Conservation (phyloP, 1,284 basidiomycete genomes). For the Vanrija humicola region DNA sequence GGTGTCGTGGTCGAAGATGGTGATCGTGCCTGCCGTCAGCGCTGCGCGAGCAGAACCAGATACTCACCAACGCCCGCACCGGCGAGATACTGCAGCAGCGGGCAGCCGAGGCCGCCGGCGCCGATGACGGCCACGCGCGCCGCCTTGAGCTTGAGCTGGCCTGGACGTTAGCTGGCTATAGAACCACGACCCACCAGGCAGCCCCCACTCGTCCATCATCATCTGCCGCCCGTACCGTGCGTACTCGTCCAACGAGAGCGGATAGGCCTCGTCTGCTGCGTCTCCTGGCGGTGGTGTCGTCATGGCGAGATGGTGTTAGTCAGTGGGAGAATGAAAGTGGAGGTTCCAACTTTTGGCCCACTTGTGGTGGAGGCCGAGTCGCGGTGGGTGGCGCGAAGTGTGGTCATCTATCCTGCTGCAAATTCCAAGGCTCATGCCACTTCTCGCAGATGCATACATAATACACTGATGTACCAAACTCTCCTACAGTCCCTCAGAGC, state of each 20-base stretch:
- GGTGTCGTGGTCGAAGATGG: conserved; percentile 84
- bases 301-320: no score
- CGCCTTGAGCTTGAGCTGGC: conserved; percentile 72
- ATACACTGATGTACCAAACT: background rate
- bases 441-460: background rate
- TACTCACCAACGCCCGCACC: conserved; percentile 80
- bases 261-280: no score
- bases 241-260: conserved; percentile 60
- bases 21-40: conserved; percentile 52
- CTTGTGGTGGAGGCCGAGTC: no score
- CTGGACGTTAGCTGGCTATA: conserved; percentile 50
- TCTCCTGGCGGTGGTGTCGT: no score
- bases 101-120: conserved; percentile 94
- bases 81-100: conserved; percentile 87
- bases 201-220: conserved; percentile 86
- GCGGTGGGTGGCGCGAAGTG: no score
- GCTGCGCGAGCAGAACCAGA: background rate
- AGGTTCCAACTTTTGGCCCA: no score
- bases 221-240: conserved; percentile 92
- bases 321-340: no score
- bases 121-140: conserved; percentile 84
- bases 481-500: conserved; percentile 34
- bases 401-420: no score
- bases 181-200: conserved; percentile 58
- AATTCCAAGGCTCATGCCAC: background rate